phyloP scores from a whole-genome alignment of 441 rosid species.

The Pelargonium myrrhifolium region DNA sequence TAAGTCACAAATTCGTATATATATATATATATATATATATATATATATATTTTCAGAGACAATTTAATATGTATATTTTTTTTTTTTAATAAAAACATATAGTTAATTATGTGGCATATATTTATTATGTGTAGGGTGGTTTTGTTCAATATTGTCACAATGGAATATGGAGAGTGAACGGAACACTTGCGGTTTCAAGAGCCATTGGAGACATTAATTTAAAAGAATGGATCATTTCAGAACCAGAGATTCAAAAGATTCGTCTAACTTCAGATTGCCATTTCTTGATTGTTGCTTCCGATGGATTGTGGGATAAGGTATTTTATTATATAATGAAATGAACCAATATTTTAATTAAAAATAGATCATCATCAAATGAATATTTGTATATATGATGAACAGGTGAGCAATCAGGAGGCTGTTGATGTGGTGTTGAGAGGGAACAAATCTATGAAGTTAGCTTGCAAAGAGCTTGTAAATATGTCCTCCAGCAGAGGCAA shows the following conservation, averaged over 20 bases:
- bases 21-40: too few species aligned
- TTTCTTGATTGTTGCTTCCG: conserved; percentile 45
- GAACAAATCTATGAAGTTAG: conserved; percentile 14
- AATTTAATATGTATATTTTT: too few species aligned
- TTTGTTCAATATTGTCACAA: conserved; percentile 27
- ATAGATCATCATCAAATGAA: too few species aligned
- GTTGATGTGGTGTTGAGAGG: conserved; percentile 31
- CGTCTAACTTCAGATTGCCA: conserved; percentile 31
- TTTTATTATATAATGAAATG: background rate
- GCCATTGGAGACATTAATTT: conserved; percentile 43
- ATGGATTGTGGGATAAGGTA: conserved; percentile 57
- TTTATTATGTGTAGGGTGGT: conserved; percentile 36
- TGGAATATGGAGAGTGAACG: conserved; percentile 46
- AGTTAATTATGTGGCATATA: too few species aligned
- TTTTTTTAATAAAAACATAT: too few species aligned
- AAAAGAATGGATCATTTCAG: conserved; percentile 46
- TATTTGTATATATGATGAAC: background rate
- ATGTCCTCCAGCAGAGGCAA: conserved; percentile 32
- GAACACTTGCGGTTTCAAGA: conserved; percentile 42
- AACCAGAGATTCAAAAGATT: conserved; percentile 35
- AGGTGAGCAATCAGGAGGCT: conserved; percentile 42
- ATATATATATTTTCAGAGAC: too few species aligned
- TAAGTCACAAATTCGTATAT: too few species aligned
- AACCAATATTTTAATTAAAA: too few species aligned
- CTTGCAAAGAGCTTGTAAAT: conserved; percentile 37